Evolutionary conservation across 1,284 basidiomycete species (phyloP), one percentile per base, ranked within the genome.

Genomic region (Papiliotrema laurentii): DNA sequence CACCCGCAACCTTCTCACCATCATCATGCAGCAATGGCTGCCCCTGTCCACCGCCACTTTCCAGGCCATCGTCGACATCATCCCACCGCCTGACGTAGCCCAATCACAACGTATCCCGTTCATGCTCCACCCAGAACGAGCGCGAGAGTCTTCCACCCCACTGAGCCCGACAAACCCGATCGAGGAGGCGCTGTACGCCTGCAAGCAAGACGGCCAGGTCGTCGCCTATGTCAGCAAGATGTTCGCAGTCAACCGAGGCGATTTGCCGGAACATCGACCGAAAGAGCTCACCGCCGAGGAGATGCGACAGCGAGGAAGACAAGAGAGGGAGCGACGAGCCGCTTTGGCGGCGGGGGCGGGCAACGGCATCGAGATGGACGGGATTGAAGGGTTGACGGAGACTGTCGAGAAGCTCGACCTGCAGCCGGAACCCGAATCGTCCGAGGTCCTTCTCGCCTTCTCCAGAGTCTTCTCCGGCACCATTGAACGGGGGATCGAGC

Each of bases 171-270:
- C 81, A 57, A 89, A 85, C 67, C 84, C 85, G 57, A 76, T 96
- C 22, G 93, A 98, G 70, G 75, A 78, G 55, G 86, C 88, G 51
- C 76, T 98, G 10, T 97, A 87, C 74, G 72, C 79, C 0, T 88
- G 89, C 47, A 80, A 82, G 51, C 79, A 81, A n/a, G 76, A 67
- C 1, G 63, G 81, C 3, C 78, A 79, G 4, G 77, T 91, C n/a
- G 81, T 85, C 13, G 89, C 84, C 4, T 96, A 94, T 69, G 87
- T 98, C 47, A 96, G 89, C 78, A 98, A 98, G 72, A 98, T 98
- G 94, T 97, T 98, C 70, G 92, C 92, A 0, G 85, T 97, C 1
- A 76, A 83, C 21, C 76, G 75, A 18, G 82, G 81, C 47, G 88
- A 94, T 42, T 75, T 98, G 27, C 94, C 94, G 0, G 86, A 93